Conservation (phyloP, 2,329 filamentous ascomycete species). For the Chrysoporthe austroafricana region DNA sequence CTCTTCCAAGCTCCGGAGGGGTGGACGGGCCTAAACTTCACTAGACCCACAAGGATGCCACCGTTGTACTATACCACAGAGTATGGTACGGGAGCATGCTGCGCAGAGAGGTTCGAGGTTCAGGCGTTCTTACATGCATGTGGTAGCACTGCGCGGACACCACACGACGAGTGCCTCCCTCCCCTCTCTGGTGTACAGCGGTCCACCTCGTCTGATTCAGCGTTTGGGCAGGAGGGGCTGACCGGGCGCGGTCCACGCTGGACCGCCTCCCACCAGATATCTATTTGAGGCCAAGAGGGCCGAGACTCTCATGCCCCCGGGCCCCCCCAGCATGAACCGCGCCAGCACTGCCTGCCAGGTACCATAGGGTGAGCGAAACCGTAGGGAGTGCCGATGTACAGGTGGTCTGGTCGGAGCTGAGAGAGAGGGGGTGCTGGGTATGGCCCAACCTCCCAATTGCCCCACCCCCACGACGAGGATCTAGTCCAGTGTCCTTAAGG, state of each 20-base stretch:
- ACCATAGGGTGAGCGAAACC: not conserved
- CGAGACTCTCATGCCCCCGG: not conserved
- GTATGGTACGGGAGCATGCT: not conserved
- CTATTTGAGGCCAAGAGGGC: not conserved
- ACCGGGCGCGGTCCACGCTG: too few species aligned
- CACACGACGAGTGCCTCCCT: not conserved
- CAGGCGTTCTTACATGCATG: not conserved
- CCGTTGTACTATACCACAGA: conserved; percentile 1
- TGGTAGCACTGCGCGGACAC: not conserved
- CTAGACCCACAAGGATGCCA: conserved; percentile 8
- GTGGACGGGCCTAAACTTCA: conserved; percentile 8
- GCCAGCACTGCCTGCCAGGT: not conserved
- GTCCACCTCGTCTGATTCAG: not conserved
- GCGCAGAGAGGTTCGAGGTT: not conserved
- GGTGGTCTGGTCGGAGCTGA: not conserved
- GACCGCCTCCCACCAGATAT: not conserved
- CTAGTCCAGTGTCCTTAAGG: conserved; percentile 10
- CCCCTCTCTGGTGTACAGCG: not conserved
- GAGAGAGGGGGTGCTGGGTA: not conserved
- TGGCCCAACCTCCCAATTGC: conserved; percentile 8
- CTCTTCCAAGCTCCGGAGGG: conserved; percentile 16
- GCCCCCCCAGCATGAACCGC: not conserved
- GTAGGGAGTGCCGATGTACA: not conserved
- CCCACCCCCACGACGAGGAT: conserved; percentile 10
- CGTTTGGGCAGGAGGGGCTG: too few species aligned